These are phyloP conservation scores for Sanghuangporus weigelae DNA, from an alignment of 1,284 basidiomycete genomes.

Conservation along the genomic window DNA sequence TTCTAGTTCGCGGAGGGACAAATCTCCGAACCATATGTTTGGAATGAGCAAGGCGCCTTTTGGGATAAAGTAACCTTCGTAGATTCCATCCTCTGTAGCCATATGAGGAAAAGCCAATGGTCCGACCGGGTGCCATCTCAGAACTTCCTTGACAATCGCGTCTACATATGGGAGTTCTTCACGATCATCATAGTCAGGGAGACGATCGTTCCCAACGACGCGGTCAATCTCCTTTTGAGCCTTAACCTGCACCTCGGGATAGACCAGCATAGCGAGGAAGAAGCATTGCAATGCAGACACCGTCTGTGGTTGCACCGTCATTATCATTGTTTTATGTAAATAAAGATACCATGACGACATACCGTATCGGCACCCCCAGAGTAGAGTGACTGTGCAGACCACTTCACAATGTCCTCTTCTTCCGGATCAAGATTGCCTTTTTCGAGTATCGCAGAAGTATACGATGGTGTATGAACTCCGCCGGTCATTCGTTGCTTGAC, in stretches of 20 bases:
- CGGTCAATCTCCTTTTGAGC: conserved; percentile 27
- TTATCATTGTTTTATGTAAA: background rate
- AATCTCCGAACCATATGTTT: conserved; percentile 12
- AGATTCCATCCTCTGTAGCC: conserved; percentile 15
- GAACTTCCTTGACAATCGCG: conserved; percentile 25
- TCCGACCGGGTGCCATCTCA: conserved; percentile 27
- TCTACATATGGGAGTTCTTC: conserved; percentile 25
- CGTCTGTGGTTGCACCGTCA: conserved; percentile 12
- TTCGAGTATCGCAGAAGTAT: conserved; percentile 32
- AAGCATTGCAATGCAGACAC: conserved; percentile 19
- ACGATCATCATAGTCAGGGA: conserved; percentile 26
- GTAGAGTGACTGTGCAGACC: conserved; percentile 36
- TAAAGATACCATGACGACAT: background rate
- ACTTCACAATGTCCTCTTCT: conserved; percentile 33
- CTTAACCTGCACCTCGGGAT: conserved; percentile 23
- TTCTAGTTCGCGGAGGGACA: background rate
- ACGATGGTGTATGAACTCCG: conserved; percentile 34
- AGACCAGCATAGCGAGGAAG: conserved; percentile 26
- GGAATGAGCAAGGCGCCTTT: conserved; percentile 17
- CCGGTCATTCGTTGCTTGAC: conserved; percentile 38
- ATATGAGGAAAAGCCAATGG: conserved; percentile 23
- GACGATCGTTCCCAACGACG: conserved; percentile 21
- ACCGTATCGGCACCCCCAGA: conserved; percentile 23
- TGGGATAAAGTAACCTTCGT: conserved; percentile 18
- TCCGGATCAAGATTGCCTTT: conserved; percentile 26